Conservation (phyloP, 495 filamentous ascomycete genomes). For the Tuber borchii region DNA sequence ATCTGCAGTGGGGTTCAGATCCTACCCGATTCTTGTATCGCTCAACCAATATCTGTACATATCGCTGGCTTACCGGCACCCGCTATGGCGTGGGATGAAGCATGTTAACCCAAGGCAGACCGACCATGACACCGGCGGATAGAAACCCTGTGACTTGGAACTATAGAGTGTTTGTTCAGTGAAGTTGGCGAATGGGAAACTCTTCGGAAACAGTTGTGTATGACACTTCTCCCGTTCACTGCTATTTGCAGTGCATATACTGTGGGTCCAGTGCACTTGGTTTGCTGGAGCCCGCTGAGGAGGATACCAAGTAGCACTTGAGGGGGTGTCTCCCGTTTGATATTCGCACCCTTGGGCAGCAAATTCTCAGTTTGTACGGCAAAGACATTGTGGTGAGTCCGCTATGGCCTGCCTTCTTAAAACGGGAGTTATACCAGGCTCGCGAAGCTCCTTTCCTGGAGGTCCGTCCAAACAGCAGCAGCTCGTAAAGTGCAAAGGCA, state of each 20-base stretch:
- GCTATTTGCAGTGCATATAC: background rate
- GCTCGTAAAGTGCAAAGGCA: background rate
- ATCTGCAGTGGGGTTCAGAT: background rate
- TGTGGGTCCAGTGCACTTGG: background rate
- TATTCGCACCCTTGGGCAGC: background rate
- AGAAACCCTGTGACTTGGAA: background rate
- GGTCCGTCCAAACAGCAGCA: background rate
- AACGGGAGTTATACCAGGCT: background rate
- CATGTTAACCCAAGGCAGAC: background rate
- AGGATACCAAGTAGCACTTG: background rate
- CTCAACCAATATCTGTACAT: background rate
- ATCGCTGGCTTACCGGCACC: background rate
- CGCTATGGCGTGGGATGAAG: background rate
- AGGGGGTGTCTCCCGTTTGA: background rate
- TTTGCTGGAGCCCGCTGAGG: background rate
- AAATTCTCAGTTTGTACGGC: background rate
- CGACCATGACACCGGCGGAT: background rate
- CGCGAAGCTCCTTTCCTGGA: background rate
- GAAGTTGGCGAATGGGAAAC: background rate
- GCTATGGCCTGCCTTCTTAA: background rate
- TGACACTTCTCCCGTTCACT: background rate
- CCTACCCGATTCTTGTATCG: background rate
- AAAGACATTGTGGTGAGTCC: background rate
- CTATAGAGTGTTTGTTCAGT: background rate
- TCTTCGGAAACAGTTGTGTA: background rate